Conservation (phyloP, 805 yeast species). For the Cyberlindnera amylophila region DNA sequence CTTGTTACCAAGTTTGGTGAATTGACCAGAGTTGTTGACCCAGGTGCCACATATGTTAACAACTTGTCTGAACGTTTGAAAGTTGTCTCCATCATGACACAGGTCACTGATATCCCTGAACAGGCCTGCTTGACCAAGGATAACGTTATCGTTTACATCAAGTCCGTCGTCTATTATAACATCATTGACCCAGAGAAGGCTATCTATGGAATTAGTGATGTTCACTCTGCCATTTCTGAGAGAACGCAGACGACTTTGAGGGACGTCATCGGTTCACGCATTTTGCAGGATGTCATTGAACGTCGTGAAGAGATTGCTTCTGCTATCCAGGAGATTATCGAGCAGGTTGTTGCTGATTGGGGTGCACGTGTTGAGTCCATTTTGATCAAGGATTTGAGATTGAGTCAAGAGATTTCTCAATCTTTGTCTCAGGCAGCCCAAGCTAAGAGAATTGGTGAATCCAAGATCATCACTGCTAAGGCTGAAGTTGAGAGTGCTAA, state of each 20-base stretch:
- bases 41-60: slow-evolving; percentile 63
- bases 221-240: slow-evolving; percentile 54
- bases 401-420: slow-evolving; percentile 51
- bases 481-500: slow-evolving; percentile 76
- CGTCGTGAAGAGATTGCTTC: slow-evolving; percentile 69
- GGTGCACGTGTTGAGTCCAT: slow-evolving; percentile 67
- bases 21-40: slow-evolving; percentile 59
- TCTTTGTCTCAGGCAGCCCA: slow-evolving; percentile 73
- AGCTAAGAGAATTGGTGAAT: slow-evolving; percentile 71
- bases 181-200: slow-evolving; percentile 68
- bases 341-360: slow-evolving; percentile 63
- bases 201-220: slow-evolving; percentile 49
- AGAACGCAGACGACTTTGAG: slow-evolving; percentile 71
- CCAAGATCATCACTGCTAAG: slow-evolving; percentile 68
- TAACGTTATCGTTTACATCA: slow-evolving; percentile 57
- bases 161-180: slow-evolving; percentile 65
- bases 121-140: slow-evolving; percentile 70
- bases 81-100: slow-evolving; percentile 50
- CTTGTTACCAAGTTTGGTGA: slow-evolving; percentile 65
- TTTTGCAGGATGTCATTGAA: slow-evolving; percentile 68
- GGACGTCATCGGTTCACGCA: slow-evolving; percentile 65
- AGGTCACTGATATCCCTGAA: slow-evolving; percentile 61
- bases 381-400: slow-evolving; percentile 59
- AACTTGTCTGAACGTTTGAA: slow-evolving; percentile 57
- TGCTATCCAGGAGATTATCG: slow-evolving; percentile 56